Base-by-base conservation (phyloP, 148 eudicot genomes). In the Silene uniflora region DNA sequence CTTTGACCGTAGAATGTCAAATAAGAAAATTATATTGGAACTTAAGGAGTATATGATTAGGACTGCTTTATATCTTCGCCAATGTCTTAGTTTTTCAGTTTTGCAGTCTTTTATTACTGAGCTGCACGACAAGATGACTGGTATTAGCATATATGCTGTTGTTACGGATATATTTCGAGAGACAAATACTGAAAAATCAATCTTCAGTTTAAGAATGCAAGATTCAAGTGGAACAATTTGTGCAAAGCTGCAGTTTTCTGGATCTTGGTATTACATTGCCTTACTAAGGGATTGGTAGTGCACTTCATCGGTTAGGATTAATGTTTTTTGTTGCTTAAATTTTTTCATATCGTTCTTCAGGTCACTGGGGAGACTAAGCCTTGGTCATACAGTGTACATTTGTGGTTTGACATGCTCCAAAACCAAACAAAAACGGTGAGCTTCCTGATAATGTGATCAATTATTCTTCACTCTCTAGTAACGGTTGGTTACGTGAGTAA, bases 111-210 rank as follows among this genome's bases (percentile, higher is more conserved):
- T 82, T 71, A 85, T 95, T 42, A 46, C 62, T 49, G 93, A 90
- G 87, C 90, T 95, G 73, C 91, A 81, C 70, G 93, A 92, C 85
- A 95, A 95, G 91, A 95, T 92, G 97, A 90, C 89, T 72, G 87
- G 96, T 62, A 73, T 95, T 79, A 88, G 96, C 89, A 84, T 95
- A 75, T 95, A 90, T 73, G 98, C 92, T 75, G 84, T 69, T 75
- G 84, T 92, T 64, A 82, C 81, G 29, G 88, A 88, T 84, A 89
- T 95, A 56, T 77, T 65, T 63, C 81, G 84, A 47, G 89, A 85
- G 67, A 76, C 56, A 73, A 72, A 76, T 75, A 64, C 82, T 75
- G 76, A 75, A 67, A 86, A 81, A 22, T 42, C 80, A 68, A 35
- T 76, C 72, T 89, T 86, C 75, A 84, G 78, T 75, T 54, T 95